A percentile compares a stretch with the other conserved stretches of the same genome.
These are phyloP conservation scores for Musa itinerans DNA, from an alignment of 176 grass and related monocot species.

Conservation along the genomic window DNA sequence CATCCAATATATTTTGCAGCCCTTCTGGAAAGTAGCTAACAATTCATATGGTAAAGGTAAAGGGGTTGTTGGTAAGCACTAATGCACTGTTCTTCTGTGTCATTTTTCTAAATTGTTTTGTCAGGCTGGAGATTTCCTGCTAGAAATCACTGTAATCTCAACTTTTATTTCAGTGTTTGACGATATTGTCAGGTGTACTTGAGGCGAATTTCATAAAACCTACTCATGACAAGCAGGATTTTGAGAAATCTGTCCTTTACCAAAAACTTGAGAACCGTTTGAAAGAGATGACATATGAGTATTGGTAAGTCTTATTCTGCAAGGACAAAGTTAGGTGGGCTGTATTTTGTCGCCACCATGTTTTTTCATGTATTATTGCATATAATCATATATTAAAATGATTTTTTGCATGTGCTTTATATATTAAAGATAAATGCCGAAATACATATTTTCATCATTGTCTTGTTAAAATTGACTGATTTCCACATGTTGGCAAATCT, in stretches of 20 bases:
- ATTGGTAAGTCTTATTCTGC: slow-evolving; percentile 48
- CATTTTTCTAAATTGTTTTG: neutral
- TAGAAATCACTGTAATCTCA: neutral
- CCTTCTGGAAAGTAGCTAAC: slow-evolving; percentile 85
- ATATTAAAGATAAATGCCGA: too few species aligned
- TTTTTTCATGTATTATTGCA: neutral
- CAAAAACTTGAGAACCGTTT: slow-evolving; percentile 85
- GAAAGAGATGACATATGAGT: slow-evolving; percentile 99
- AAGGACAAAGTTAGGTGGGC: neutral
- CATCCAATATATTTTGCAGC: slow-evolving; percentile 35
- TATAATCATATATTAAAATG: neutral
- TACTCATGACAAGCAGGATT: slow-evolving; percentile 98
- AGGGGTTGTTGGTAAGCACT: slow-evolving; percentile 79
- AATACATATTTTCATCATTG: too few species aligned
- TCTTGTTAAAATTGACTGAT: too few species aligned
- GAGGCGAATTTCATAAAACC: slow-evolving; percentile 89
- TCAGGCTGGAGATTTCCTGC: neutral
- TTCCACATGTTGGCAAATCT: too few species aligned
- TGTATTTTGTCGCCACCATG: neutral
- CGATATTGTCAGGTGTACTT: slow-evolving; percentile 54
- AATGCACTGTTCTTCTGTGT: neutral
- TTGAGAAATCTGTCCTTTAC: slow-evolving; percentile 89
- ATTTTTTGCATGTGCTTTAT: too few species aligned
- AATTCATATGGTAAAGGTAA: slow-evolving; percentile 96
- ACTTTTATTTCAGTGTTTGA: neutral